These are phyloP conservation scores for Exophiala spinifera DNA, from an alignment of 2,329 filamentous ascomycete genomes.

Conservation along the genomic window DNA sequence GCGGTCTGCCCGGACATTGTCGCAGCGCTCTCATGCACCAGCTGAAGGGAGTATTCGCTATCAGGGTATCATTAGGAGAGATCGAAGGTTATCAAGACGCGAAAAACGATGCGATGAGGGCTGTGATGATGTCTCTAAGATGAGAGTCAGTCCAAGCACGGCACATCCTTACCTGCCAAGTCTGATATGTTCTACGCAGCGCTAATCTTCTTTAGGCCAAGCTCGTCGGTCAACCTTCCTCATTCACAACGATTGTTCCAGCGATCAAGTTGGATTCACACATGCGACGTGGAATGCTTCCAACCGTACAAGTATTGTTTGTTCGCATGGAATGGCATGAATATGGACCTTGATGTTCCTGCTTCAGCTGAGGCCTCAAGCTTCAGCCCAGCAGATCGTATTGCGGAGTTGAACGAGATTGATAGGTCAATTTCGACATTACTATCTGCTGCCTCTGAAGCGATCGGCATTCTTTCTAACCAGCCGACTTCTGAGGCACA, in stretches of 20 bases:
- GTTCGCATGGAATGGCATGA: not conserved
- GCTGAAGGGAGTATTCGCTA: not conserved
- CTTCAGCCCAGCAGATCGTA: conserved; percentile 63
- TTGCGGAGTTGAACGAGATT: conserved; percentile 74
- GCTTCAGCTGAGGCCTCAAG: not conserved
- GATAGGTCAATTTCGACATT: conserved; percentile 53
- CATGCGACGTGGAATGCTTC: too few species aligned
- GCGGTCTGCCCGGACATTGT: conserved; percentile 47
- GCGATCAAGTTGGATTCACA: too few species aligned
- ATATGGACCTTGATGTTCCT: conserved; percentile 13
- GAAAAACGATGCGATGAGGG: not conserved
- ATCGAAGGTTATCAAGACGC: not conserved
- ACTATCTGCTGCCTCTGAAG: conserved; percentile 58
- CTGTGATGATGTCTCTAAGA: not conserved
- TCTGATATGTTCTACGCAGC: not conserved
- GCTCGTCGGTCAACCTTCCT: not conserved
- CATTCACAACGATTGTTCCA: too few species aligned
- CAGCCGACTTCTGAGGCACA: conserved; percentile 18
- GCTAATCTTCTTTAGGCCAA: not conserved
- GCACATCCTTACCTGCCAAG: not conserved
- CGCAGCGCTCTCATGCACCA: conserved; percentile 17
- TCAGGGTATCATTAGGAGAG: not conserved
- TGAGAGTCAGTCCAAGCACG: not conserved
- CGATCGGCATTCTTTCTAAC: conserved; percentile 62
- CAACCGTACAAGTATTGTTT: too few species aligned